Conservation (phyloP, 225 moss, liverwort and hornwort genomes). For the Pseudoscleropodium purum region DNA sequence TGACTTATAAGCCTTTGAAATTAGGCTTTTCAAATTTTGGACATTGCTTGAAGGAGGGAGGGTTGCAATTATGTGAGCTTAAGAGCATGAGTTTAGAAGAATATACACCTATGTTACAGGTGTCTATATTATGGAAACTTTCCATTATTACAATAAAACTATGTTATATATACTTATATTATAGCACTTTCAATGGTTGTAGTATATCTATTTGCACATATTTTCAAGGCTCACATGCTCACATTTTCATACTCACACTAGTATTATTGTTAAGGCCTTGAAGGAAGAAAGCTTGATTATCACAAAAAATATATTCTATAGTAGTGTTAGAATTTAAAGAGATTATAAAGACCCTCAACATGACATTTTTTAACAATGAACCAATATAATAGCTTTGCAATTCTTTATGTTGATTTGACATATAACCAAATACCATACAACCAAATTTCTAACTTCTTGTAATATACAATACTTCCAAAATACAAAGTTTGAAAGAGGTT, state of each 20-base stretch:
- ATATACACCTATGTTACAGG: too few relatives aligned
- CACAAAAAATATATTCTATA: neutral
- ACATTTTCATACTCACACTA: too few relatives aligned
- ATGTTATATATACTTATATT: too few relatives aligned
- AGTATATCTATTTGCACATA: too few relatives aligned
- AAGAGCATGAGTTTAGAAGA: too few relatives aligned
- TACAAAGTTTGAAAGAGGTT: neutral
- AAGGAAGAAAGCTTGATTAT: fast-evolving
- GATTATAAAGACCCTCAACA: neutral
- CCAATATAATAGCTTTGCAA: neutral
- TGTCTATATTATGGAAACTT: too few relatives aligned
- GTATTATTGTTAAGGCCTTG: neutral
- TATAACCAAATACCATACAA: neutral
- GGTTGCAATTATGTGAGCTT: too few relatives aligned
- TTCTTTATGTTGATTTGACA: neutral
- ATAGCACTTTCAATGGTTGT: too few relatives aligned
- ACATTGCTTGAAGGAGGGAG: neutral
- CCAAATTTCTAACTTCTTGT: fast-evolving
- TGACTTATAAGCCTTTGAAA: neutral
- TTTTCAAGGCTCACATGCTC: too few relatives aligned
- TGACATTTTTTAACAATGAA: neutral
- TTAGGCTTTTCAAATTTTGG: neutral
- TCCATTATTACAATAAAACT: too few relatives aligned
- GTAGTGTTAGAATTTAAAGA: fast-evolving
- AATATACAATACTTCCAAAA: neutral